Evolutionary conservation across 306 rosid genomes (phyloP).

Genomic region (Glycine latifolia): DNA sequence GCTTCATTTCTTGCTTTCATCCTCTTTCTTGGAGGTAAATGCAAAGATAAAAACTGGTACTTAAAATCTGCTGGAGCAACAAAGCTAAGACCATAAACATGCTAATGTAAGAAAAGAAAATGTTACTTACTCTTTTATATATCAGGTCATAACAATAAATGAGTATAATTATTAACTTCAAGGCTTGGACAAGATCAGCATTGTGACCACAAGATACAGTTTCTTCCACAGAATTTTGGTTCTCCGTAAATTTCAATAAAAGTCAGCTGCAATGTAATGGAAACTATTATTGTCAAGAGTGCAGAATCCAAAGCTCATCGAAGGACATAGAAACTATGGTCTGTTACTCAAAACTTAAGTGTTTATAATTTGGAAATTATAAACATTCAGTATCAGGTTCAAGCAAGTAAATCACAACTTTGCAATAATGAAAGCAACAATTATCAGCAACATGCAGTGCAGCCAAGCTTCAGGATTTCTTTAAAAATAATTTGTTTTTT

Average conservation of each 20-base stretch:
- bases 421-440: slow-evolving; percentile 84
- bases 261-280: slow-evolving; percentile 68
- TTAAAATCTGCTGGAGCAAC: background rate
- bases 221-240: slow-evolving; percentile 43
- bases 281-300: slow-evolving; percentile 20
- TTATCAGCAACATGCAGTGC: slow-evolving; percentile 82
- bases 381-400: slow-evolving; percentile 33
- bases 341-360: slow-evolving; percentile 8
- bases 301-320: slow-evolving; percentile 37
- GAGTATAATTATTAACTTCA: slow-evolving; percentile 61
- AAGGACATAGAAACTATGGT: background rate
- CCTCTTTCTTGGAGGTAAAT: slow-evolving; percentile 22
- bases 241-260: slow-evolving; percentile 60
- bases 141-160: slow-evolving; percentile 17
- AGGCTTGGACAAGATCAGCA: slow-evolving; percentile 48
- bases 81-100: background rate
- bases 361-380: slow-evolving; percentile 19
- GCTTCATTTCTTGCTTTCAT: slow-evolving; percentile 4
- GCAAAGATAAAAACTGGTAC: background rate
- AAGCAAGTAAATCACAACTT: slow-evolving; percentile 53
- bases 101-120: background rate
- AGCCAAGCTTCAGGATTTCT: slow-evolving; percentile 79
- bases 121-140: background rate
- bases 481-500: slow-evolving; percentile 31
- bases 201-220: slow-evolving; percentile 42